Conservation (phyloP, 495 filamentous ascomycete species). For the Sordaria brevicollis region DNA sequence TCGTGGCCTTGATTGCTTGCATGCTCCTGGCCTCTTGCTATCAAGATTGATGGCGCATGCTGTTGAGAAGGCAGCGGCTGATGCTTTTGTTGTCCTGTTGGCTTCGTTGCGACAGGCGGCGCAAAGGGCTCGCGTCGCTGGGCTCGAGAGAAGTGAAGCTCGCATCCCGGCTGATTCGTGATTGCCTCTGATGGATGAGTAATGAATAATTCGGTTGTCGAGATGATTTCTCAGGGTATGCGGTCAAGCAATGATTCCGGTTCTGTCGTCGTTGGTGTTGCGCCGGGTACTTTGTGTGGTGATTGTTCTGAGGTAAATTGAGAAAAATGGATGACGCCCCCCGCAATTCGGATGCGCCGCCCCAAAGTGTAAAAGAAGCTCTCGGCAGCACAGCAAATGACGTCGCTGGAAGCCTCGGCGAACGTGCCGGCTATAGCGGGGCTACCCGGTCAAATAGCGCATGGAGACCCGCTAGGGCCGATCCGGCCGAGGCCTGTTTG, state of each 20-base stretch:
- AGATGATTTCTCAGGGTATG: neutral
- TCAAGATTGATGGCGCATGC: neutral
- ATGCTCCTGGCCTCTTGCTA: neutral
- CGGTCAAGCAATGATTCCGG: neutral
- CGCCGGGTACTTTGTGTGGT: neutral
- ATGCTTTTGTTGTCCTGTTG: neutral
- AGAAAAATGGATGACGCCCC: neutral
- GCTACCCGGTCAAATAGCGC: neutral
- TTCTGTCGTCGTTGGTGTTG: neutral
- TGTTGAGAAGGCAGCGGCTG: neutral
- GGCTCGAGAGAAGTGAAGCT: slow-evolving; percentile 6
- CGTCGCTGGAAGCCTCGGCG: neutral
- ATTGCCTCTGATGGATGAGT: neutral
- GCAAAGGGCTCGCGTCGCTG: slow-evolving; percentile 10
- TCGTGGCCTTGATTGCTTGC: neutral
- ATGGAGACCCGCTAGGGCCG: neutral
- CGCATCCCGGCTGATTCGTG: slow-evolving; percentile 8
- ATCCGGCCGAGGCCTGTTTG: neutral
- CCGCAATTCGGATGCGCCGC: neutral
- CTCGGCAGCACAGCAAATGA: neutral
- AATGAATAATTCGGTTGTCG: neutral
- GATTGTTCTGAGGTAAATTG: neutral
- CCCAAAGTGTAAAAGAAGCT: neutral
- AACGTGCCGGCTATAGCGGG: neutral
- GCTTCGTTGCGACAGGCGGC: slow-evolving; percentile 15